phyloP scores from a whole-genome alignment of 1,139 yeast species.

The Suzukiozyma palmioleophila region DNA sequence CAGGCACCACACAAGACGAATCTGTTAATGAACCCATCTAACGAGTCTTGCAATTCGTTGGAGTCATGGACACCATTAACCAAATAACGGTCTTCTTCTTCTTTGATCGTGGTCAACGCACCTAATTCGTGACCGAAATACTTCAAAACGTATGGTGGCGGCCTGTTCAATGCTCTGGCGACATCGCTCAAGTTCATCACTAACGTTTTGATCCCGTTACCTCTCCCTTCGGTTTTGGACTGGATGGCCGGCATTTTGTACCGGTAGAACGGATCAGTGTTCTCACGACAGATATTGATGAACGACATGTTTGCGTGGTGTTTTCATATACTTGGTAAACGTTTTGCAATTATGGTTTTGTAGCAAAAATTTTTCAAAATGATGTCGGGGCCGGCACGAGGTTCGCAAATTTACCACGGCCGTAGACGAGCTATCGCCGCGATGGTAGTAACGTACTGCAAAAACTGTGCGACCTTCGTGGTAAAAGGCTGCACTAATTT shows the following conservation, averaged over 20 bases:
- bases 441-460: too few relatives aligned
- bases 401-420: too few relatives aligned
- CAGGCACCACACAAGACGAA: slow-evolving; percentile 93
- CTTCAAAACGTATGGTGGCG: slow-evolving; percentile 86
- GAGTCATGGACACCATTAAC: slow-evolving; percentile 97
- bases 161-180: slow-evolving; percentile 91
- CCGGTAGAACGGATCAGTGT: slow-evolving; percentile 97
- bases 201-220: slow-evolving; percentile 98
- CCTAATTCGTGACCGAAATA: slow-evolving; percentile 96
- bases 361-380: too few relatives aligned
- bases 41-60: slow-evolving; percentile 81
- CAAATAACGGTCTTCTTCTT: slow-evolving; percentile 77
- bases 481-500: too few relatives aligned
- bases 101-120: slow-evolving; percentile 85
- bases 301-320: slow-evolving; percentile 57
- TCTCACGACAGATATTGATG: slow-evolving; percentile 94
- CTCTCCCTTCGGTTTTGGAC: slow-evolving; percentile 97
- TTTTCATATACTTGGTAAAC: slow-evolving; percentile 3
- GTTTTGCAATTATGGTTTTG: too few relatives aligned
- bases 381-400: too few relatives aligned
- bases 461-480: too few relatives aligned
- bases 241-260: slow-evolving; percentile 98
- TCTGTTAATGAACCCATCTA: slow-evolving; percentile 90
- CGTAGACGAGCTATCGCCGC: too few relatives aligned
- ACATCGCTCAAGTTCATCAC: slow-evolving; percentile 88